Conservation (phyloP, 257 asterid genomes). For the Prunella vulgaris region DNA sequence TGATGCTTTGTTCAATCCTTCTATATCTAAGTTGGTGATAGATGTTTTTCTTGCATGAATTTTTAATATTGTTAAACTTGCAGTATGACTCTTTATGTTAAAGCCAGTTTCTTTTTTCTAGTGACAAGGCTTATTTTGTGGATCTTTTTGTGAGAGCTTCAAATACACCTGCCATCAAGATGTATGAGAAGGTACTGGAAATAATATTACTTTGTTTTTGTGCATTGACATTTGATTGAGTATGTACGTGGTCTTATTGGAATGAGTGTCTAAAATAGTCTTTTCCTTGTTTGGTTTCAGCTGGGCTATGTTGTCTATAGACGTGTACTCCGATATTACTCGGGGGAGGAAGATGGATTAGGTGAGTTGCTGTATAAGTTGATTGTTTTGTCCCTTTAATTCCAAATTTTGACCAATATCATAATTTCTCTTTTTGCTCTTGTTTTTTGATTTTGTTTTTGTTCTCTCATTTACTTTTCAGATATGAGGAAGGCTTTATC, state of each 20-base stretch:
- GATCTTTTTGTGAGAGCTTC: conserved; percentile 98
- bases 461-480: conserved; percentile 23
- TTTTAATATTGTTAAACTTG: not conserved
- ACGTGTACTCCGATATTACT: conserved; percentile 88
- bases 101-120: conserved; percentile 25
- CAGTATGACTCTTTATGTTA: not conserved
- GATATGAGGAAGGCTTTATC: conserved; percentile 98
- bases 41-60: not conserved
- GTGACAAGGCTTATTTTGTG: conserved; percentile 92
- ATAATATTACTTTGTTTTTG: not conserved
- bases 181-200: conserved; percentile 85
- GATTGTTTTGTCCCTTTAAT: not conserved
- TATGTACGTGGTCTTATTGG: not conserved
- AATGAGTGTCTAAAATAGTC: no score
- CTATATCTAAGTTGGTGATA: conserved; percentile 1
- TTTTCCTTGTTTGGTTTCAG: conserved; percentile 34
- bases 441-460: no score
- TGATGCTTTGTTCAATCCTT: no score
- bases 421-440: not conserved
- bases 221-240: not conserved
- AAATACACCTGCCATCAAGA: conserved; percentile 94
- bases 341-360: conserved; percentile 95
- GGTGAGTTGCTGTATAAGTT: conserved; percentile 50
- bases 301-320: conserved; percentile 85
- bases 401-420: not conserved